Base-by-base conservation (phyloP, 208 protist species). In the Porcisia hertigi region DNA sequence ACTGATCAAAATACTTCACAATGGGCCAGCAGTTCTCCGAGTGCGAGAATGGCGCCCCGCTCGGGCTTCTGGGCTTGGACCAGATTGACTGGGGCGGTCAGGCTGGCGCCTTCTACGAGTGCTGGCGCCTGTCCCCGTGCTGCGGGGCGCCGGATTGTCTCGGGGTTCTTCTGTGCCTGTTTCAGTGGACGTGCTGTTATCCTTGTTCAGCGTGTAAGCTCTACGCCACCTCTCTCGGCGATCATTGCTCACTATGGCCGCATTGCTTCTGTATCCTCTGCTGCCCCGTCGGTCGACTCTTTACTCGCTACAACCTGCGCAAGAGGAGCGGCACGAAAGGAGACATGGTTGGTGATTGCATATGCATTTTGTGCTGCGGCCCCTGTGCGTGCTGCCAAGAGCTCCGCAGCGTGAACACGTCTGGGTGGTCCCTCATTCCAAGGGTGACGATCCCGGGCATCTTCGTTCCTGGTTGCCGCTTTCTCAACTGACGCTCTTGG, bases 281-380 rank as follows among this genome's bases (percentile, higher is more conserved):
- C 83, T 94, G 83, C 71, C 87, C 87, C 0, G 65, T 86, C 12
- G 85, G 77, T n/a, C 85, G 86, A 7, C 77, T 87, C 77, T 92
- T 94, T 83, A 94, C 88, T 45, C 92, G 92, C 59, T 94, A 96
- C 82, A 96, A 96, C 82, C 86, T 93, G 66, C 92, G 89, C 54
- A 92, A 94, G 70, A 89, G 84, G 81, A 88, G 75, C 53, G 92
- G 92, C 39, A 86, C 82, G 45, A 62, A 60, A 0, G 92, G 92
- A 60, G 94, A 92, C 83, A 92, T 96, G 77, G 78, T 92, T 67
- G 92, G 92, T 16, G 92, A 96, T 73, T 94, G 69, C 75, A 75
- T 88, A 16, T 96, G 92, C 72, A 77, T 86, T 25, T 92, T 63
- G 74, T 93, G 78, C 78, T 94, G 92, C 75, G 76, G 82, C 52